Evolutionary conservation across 2,329 filamentous ascomycete species (phyloP).

Genomic region (Fusarium sp.): DNA sequence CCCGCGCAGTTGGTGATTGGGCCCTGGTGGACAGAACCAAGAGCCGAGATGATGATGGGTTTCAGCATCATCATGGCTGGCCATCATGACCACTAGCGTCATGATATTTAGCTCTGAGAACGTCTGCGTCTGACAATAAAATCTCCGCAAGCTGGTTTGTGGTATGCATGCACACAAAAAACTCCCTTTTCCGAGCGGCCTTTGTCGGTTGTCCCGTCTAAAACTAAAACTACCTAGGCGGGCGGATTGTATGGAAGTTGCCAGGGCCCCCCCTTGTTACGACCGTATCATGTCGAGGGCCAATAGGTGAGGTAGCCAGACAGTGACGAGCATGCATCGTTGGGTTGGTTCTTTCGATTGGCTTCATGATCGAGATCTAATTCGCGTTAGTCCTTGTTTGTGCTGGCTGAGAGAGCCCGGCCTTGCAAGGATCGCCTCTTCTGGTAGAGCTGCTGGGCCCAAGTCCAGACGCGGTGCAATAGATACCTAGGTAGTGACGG

Average conservation of each 20-base stretch:
- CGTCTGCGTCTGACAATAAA: background rate
- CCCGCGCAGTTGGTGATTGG: constrained; percentile 27
- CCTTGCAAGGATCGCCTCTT: constrained; percentile 26
- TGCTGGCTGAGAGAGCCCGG: constrained; percentile 15
- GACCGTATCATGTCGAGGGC: constrained; percentile 12
- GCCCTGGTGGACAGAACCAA: constrained; percentile 6
- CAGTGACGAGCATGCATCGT: constrained; percentile 34
- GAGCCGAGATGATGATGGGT: constrained; percentile 31
- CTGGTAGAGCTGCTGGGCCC: constrained; percentile 8
- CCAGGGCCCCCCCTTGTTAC: constrained; percentile 17
- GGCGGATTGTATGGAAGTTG: background rate
- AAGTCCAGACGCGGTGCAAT: background rate
- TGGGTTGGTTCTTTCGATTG: constrained; percentile 41
- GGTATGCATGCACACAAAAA: constrained; percentile 20
- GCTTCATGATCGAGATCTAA: constrained; percentile 43
- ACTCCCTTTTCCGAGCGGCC: background rate
- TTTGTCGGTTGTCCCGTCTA: constrained; percentile 1
- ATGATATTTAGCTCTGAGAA: background rate
- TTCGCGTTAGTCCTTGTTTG: constrained; percentile 31
- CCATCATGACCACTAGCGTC: constrained; percentile 23
- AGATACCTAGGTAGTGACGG: background rate
- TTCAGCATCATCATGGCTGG: constrained; percentile 37
- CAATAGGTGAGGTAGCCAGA: constrained; percentile 24
- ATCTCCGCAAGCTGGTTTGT: background rate
- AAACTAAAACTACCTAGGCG: constrained; percentile 12